Conservation (phyloP, 768 basidiomycete species). For the Dentipellis sp. region DNA sequence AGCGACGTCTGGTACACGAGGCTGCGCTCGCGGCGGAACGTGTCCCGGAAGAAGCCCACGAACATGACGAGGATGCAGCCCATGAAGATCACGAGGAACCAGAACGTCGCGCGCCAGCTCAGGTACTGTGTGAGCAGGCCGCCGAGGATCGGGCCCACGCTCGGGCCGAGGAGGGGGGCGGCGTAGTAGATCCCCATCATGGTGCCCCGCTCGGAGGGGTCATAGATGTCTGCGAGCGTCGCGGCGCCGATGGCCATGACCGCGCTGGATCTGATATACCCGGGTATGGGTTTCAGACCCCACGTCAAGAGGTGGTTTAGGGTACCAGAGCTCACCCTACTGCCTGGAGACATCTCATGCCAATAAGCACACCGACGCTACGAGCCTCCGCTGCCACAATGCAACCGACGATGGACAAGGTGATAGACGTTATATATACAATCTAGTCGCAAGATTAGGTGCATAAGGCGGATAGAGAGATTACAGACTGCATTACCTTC, state of each 20-base stretch:
- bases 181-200: constrained; percentile 78
- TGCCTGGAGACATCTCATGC: constrained; percentile 62
- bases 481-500: constrained; percentile 31
- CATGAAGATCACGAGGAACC: constrained; percentile 64
- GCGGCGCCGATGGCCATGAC: constrained; percentile 68
- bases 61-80: constrained; percentile 47
- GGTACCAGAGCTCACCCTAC: constrained; percentile 35
- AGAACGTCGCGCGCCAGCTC: constrained; percentile 77
- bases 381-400: constrained; percentile 46
- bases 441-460: constrained; percentile 28
- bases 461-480: too few species aligned
- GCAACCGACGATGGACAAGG: constrained; percentile 45
- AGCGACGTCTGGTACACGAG: constrained; percentile 66
- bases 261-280: constrained; percentile 35
- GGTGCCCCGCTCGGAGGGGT: constrained; percentile 62
- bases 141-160: constrained; percentile 60
- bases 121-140: constrained; percentile 57
- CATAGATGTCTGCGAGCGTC: constrained; percentile 72
- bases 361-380: constrained; percentile 50
- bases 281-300: not conserved
- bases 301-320: not conserved
- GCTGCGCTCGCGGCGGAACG: constrained; percentile 77
- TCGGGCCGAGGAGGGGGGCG: constrained; percentile 71
- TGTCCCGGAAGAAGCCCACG: constrained; percentile 66
- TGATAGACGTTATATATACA: constrained; percentile 44